Evolutionary conservation across 306 rosid species (phyloP), one percentile per base, ranked within the genome.

Genomic region (Canavalia ensiformis): DNA sequence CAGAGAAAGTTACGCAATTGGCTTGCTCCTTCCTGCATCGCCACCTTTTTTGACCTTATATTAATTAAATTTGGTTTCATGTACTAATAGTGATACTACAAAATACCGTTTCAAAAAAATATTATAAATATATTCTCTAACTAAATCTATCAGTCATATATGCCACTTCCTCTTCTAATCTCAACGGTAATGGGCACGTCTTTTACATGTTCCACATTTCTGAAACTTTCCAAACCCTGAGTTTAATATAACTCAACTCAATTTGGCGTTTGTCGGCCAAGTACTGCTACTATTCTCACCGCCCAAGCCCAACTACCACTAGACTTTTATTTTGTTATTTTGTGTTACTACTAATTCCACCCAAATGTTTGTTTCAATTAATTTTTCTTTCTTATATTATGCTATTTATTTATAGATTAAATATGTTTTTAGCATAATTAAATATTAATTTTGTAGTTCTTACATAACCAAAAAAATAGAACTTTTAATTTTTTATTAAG

Each of bases 1-100:
- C 41, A 66, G 29, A 8, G 25, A 18, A 18, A 64, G 35, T 8
- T 59, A 34, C 8, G 54, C 65, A 74, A 34, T 46, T 41, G 67
- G 59, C 34, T 60, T 72, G 41, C 44, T 46, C 64, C 50, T 66
- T 56, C 67, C 39, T 37, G 25, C 51, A 28, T 35, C 47, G 74
- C 89, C 87, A 44, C 90, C 55, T 64, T 85, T 80, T 8, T 87
- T 87, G 89, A 89, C 90, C 29, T 41, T 13, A 3, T 31, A 2
- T 54, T 68, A 45, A 49, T 44, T 66, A 47, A 29, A 28, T 46
- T 62, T 29, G 2, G 2, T 58, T 58, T 39, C 54, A 42, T 42
- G 13, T 60, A 34, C 56, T 13, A 29, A 0, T 39, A 29, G 6
- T 33, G 41, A 37, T 37, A 37, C 4, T 37, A 37, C 4, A 37